Evolutionary conservation across 352 stramenopile species (phyloP), one percentile per base, ranked within the genome.

Genomic region (Phytophthora capsici): DNA sequence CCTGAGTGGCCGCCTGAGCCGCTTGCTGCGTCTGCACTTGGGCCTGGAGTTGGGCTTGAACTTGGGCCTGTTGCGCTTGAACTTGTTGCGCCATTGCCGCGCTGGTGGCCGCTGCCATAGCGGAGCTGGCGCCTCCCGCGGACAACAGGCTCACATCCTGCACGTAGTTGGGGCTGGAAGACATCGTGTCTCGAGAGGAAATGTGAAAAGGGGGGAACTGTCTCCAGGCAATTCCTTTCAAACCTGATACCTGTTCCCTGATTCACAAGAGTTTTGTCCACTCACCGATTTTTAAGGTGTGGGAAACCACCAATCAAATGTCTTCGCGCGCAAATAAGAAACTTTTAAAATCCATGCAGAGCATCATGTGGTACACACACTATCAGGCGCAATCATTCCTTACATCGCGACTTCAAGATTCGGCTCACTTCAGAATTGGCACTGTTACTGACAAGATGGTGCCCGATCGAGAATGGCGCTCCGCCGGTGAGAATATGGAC

Each of bases 161-260:
- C 67, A 77, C 51, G 78, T 93, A 93, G 28, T 93, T 86, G 91
- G 84, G 78, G 89, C 82, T 93, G 67, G 82, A 89, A 92, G 83
- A 82, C 88, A 90, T 87, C 56, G 25, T 20, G 28, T 17, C 7
- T 12, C 56, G 84, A 83, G 36, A 7, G 77, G 69, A 79, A 77
- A 75, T 41, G 52, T 51, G 52, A 28, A 20, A 32, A 60, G 19
- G 56, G 34, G 47, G 14, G 52, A 52, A 63, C 32, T 48, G 45
- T 47, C 56, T 50, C 19, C 22, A 34, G 25, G 52, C 38, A 60
- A 51, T 23, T 60, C 40, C 38, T 60, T 44, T 16, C 16, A 60
- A 37, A 60, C 32, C 45, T 49, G 36, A 49, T 58, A 34, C 28
- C 10, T 34, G 28, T 34, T 34, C 28, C 10, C 10, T 34, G 28